phyloP scores from a whole-genome alignment of 306 rosid genomes.

The Casuarina glauca region DNA sequence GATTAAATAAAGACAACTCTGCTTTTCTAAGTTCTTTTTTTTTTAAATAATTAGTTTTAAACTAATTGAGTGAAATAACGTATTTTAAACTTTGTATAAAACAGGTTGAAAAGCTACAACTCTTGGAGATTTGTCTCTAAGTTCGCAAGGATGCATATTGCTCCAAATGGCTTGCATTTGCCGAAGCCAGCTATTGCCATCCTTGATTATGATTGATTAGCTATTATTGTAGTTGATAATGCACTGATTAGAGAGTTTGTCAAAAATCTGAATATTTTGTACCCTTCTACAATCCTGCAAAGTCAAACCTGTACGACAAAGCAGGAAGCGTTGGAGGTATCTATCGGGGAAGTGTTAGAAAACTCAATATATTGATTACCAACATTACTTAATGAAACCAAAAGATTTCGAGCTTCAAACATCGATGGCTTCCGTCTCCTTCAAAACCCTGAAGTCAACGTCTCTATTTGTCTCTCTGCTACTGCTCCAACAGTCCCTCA shows the following conservation, averaged over 20 bases:
- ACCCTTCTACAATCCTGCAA: slow-evolving; percentile 23
- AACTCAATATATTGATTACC: background rate
- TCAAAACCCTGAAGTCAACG: slow-evolving; percentile 50
- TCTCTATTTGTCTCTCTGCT: slow-evolving; percentile 31
- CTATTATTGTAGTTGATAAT: background rate
- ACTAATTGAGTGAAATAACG: no score
- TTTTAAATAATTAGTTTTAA: no score
- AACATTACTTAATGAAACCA: background rate
- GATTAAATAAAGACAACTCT: no score
- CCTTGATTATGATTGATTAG: background rate
- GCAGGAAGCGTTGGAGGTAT: background rate
- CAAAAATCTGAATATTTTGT: slow-evolving; percentile 19
- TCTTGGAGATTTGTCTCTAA: no score
- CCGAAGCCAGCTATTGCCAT: background rate
- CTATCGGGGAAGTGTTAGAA: background rate
- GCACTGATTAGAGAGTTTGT: background rate
- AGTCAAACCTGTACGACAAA: slow-evolving; percentile 40
- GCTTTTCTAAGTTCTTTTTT: no score
- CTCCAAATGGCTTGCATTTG: background rate
- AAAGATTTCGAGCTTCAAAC: background rate
- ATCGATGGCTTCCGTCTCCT: slow-evolving; percentile 36
- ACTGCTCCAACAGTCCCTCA: slow-evolving; percentile 20
- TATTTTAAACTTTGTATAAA: no score
- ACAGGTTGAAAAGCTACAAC: no score
- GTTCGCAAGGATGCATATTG: background rate